Percentiles rank a stretch among this genome's conserved stretches.
phyloP scores from a whole-genome alignment of 1,284 basidiomycete species.

The Ceratobasidium sp. region DNA sequence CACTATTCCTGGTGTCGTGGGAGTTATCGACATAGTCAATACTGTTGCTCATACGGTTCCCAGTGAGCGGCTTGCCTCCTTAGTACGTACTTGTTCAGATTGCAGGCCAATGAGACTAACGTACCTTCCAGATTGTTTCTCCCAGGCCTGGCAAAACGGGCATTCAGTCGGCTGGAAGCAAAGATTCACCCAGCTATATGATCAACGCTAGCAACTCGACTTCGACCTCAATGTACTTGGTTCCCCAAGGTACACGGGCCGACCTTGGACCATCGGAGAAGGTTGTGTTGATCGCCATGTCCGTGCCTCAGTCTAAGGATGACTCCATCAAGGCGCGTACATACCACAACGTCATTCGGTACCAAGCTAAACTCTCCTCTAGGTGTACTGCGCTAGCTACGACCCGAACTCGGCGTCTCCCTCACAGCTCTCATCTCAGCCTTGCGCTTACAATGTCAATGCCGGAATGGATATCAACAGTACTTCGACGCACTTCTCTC shows the following conservation, averaged over 20 bases:
- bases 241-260: slow-evolving; percentile 15
- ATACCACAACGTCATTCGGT: not conserved
- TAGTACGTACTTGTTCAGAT: slow-evolving; percentile 13
- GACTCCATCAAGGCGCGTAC: slow-evolving; percentile 10
- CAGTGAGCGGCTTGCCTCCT: slow-evolving; percentile 17
- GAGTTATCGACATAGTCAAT: slow-evolving; percentile 6
- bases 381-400: slow-evolving; percentile 33
- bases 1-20: slow-evolving; percentile 8
- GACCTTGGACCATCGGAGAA: slow-evolving; percentile 23
- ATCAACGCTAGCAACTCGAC: slow-evolving; percentile 33
- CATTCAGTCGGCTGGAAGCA: slow-evolving; percentile 8
- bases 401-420: slow-evolving; percentile 10
- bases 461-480: slow-evolving; percentile 30
- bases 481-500: slow-evolving; percentile 23
- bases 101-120: not conserved
- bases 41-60: slow-evolving; percentile 11
- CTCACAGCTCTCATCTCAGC: slow-evolving; percentile 25
- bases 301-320: slow-evolving; percentile 20
- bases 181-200: slow-evolving; percentile 20
- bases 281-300: slow-evolving; percentile 16
- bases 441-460: slow-evolving; percentile 16
- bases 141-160: slow-evolving; percentile 8
- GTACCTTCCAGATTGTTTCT: slow-evolving; percentile 9
- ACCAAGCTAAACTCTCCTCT: not conserved
- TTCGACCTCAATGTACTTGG: slow-evolving; percentile 31